Evolutionary conservation across 2,329 filamentous ascomycete species (phyloP), one percentile per base, ranked within the genome.

Genomic region (Venturia asperata): DNA sequence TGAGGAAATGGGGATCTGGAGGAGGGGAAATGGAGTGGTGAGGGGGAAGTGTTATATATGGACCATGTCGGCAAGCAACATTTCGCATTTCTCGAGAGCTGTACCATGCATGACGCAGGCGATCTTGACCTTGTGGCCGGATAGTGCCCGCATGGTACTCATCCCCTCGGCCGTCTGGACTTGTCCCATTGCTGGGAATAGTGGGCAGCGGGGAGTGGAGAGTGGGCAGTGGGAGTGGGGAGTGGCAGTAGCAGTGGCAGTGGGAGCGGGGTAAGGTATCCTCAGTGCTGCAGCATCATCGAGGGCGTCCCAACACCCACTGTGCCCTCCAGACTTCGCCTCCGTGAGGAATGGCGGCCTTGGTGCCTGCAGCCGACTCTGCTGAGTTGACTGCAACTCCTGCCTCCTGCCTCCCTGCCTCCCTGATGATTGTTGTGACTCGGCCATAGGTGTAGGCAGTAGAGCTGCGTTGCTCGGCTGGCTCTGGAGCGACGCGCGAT

Each of bases 361-460:
- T 52, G 21, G 21, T 52, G 47, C n/a, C 47, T 52, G 47, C 47
- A 52, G 47, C 47, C 27, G 47, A 52, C 47, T 52, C 47, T 52
- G n/a, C n/a, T 27, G n/a, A 52, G 4, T 24, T 24, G 47, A 27
- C 47, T 52, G 47, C 27, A n/a, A 27, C 30, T 34, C 3, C 6
- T 34, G 30, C 30, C 30, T 34, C 30, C 24, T 52, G 24, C 47
- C 11, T 15, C 11, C 47, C 3, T 24, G n/a, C 47, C 21, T 9
- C 17, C 3, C 21, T 27, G n/a, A 52, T 24, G n/a, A 34, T 34
- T 3, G 6, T 34, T 34, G 30, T 34, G 30, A 34, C 6, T 34
- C 30, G 30, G 30, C 30, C 30, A 34, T 34, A n/a, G n/a, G n/a
- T n/a, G n/a, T n/a, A n/a, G n/a, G n/a, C n/a, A n/a, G 30, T 34